Percentiles rank a stretch among this genome's conserved stretches.
Evolutionary conservation across 768 basidiomycete genomes (phyloP).

Genomic region (Boletus pseudo-olivaceus): DNA sequence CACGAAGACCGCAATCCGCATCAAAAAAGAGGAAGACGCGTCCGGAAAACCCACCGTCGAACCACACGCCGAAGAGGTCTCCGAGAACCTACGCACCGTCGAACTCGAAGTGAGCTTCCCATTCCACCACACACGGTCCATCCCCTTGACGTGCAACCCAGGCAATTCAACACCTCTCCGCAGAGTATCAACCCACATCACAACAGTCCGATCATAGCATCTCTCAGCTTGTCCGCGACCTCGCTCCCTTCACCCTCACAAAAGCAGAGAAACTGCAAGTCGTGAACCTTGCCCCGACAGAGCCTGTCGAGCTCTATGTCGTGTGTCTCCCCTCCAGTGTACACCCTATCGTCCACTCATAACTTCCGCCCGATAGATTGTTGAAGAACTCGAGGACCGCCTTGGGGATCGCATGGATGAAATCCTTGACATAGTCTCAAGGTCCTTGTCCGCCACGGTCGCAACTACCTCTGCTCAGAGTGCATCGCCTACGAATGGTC

Average conservation of each 20-base stretch:
- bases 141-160: slow-evolving; percentile 28
- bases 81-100: slow-evolving; percentile 79
- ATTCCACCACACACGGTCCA: not conserved
- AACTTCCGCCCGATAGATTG: slow-evolving; percentile 52
- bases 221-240: slow-evolving; percentile 57
- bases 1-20: slow-evolving; percentile 63
- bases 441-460: slow-evolving; percentile 30
- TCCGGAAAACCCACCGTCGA: slow-evolving; percentile 33
- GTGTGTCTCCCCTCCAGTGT: slow-evolving; percentile 44
- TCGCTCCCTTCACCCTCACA: slow-evolving; percentile 70
- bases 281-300: slow-evolving; percentile 83
- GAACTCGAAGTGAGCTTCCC: slow-evolving; percentile 58
- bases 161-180: slow-evolving; percentile 84
- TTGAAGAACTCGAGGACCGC: slow-evolving; percentile 88
- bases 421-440: slow-evolving; percentile 56
- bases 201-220: slow-evolving; percentile 66
- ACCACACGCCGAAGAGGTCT: slow-evolving; percentile 50
- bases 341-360: not conserved
- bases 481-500: not conserved
- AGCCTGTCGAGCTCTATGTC: slow-evolving; percentile 83
- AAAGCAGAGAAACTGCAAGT: slow-evolving; percentile 92
- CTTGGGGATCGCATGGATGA: slow-evolving; percentile 67
- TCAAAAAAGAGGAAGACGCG: slow-evolving; percentile 75
- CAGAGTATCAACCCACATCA: slow-evolving; percentile 65
- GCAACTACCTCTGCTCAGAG: not conserved